phyloP scores from a whole-genome alignment of 2,329 filamentous ascomycete species.

The Penicillium hesseltinei region DNA sequence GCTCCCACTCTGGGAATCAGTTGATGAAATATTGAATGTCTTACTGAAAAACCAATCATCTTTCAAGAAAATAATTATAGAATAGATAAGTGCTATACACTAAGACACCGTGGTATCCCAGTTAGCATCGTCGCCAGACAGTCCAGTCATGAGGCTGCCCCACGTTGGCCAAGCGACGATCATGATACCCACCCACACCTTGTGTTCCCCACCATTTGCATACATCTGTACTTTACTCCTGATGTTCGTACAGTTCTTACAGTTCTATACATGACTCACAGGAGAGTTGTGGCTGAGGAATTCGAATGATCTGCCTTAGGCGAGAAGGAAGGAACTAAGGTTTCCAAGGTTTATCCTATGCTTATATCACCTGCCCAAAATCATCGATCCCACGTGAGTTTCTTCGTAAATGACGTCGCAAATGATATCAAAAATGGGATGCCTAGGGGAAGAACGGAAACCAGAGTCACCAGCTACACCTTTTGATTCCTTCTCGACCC shows the following conservation, averaged over 20 bases:
- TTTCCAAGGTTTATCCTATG: background rate
- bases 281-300: background rate
- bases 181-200: background rate
- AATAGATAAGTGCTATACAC: background rate
- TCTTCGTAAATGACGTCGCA: background rate
- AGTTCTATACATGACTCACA: constrained; percentile 6
- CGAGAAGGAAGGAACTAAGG: background rate
- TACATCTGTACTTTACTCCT: background rate
- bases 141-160: background rate
- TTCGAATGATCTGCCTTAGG: background rate
- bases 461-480: background rate
- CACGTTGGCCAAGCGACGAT: background rate
- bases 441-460: background rate
- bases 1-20: background rate
- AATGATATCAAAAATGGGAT: background rate
- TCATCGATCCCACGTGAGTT: background rate
- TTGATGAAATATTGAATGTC: background rate
- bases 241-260: background rate
- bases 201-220: constrained; percentile 1
- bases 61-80: background rate
- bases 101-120: background rate
- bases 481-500: background rate
- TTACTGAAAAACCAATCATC: background rate
- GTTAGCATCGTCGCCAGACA: background rate
- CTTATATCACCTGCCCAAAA: background rate